Percentiles rank a stretch among this genome's conserved stretches.
Conservation (phyloP, 306 rosid genomes). For the Inga oerstediana region DNA sequence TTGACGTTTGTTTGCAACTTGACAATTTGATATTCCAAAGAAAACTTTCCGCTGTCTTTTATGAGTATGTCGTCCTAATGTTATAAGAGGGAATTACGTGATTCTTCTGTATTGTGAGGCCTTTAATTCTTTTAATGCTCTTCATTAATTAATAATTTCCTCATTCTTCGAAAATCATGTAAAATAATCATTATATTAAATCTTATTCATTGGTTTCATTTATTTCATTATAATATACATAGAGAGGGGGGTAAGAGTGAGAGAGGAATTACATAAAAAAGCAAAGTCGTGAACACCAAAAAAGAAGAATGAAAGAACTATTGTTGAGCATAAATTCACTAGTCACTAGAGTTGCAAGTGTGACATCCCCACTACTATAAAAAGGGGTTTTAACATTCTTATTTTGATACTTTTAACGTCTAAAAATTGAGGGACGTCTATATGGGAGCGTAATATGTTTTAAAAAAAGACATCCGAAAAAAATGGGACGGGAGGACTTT, state of each 20-base stretch:
- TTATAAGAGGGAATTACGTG: too few species aligned
- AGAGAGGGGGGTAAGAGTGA: too few species aligned
- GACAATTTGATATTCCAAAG: conserved; percentile 14
- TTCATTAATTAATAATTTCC: background rate
- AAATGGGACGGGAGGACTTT: too few species aligned
- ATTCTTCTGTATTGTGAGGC: background rate
- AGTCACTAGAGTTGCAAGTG: background rate
- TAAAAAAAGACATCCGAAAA: too few species aligned
- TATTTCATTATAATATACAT: background rate
- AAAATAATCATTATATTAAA: background rate
- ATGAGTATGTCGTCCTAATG: background rate
- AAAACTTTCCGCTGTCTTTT: conserved; percentile 1
- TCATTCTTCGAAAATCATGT: background rate
- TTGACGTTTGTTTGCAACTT: conserved; percentile 22
- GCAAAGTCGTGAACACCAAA: background rate
- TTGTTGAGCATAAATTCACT: background rate
- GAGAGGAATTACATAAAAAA: background rate
- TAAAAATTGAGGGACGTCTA: too few species aligned
- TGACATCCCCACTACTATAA: too few species aligned
- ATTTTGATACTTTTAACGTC: too few species aligned
- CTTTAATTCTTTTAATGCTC: conserved; percentile 20
- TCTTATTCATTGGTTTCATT: background rate
- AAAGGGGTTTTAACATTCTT: too few species aligned
- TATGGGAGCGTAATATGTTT: too few species aligned
- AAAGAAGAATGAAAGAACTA: background rate